These are phyloP conservation scores for Trichoderma polysporum DNA, from an alignment of 2,329 filamentous ascomycete genomes.

Conservation along the genomic window DNA sequence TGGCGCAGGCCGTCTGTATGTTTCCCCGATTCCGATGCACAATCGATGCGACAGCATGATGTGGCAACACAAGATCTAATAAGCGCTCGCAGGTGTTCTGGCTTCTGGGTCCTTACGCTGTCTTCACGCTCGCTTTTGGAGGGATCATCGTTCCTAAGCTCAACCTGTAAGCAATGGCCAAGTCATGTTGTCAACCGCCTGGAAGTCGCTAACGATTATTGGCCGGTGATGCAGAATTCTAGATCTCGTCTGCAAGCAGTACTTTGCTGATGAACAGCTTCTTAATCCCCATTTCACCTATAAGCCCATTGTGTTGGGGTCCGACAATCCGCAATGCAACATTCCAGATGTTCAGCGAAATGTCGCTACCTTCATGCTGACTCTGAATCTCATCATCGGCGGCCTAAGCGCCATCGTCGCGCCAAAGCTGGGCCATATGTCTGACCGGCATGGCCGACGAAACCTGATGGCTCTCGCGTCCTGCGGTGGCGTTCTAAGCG, in stretches of 20 bases:
- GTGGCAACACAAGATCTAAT: conserved; percentile 26
- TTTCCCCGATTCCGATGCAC: background rate
- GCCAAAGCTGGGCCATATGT: conserved; percentile 80
- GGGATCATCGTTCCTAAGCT: conserved; percentile 82
- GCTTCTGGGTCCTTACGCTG: conserved; percentile 75
- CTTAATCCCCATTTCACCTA: conserved; percentile 59
- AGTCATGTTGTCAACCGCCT: background rate
- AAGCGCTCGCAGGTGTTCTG: conserved; percentile 64
- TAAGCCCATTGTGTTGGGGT: conserved; percentile 64
- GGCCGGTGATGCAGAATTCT: conserved; percentile 58
- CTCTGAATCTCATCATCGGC: conserved; percentile 72
- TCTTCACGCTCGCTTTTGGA: conserved; percentile 85
- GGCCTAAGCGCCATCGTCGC: conserved; percentile 76
- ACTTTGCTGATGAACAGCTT: conserved; percentile 67
- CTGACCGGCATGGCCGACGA: conserved; percentile 82
- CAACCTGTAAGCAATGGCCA: conserved; percentile 59
- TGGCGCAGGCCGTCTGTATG: conserved; percentile 62
- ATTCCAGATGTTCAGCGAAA: conserved; percentile 74
- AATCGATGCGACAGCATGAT: background rate
- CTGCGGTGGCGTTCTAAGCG: conserved; percentile 69
- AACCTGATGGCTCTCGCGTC: conserved; percentile 71
- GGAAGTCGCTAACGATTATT: background rate
- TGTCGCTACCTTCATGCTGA: conserved; percentile 76
- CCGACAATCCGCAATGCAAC: conserved; percentile 75
- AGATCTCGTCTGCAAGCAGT: conserved; percentile 77